These are phyloP conservation scores for Cladorrhinum sp. DNA, from an alignment of 2,329 filamentous ascomycete genomes.

Conservation along the genomic window DNA sequence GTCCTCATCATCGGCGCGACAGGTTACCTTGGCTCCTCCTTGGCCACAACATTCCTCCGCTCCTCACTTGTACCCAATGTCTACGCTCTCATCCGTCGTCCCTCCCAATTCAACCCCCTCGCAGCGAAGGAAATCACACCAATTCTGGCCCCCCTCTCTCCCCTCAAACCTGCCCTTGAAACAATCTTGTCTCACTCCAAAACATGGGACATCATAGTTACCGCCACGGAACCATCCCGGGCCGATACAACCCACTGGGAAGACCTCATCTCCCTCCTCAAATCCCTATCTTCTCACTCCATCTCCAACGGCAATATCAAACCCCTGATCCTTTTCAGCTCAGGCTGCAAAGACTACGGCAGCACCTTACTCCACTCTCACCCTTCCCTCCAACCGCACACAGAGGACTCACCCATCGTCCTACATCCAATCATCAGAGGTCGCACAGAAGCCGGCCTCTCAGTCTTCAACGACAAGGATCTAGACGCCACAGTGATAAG, in stretches of 20 bases:
- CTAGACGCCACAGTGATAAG: slow-evolving; percentile 41
- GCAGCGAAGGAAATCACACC: slow-evolving; percentile 39
- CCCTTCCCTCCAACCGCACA: slow-evolving; percentile 39
- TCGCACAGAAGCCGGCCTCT: slow-evolving; percentile 34
- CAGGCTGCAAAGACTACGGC: slow-evolving; percentile 52
- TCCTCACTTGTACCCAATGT: slow-evolving; percentile 35
- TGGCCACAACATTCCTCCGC: slow-evolving; percentile 43
- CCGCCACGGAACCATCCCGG: slow-evolving; percentile 39
- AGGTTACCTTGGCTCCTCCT: slow-evolving; percentile 47
- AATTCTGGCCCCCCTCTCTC: slow-evolving; percentile 38
- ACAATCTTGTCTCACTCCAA: slow-evolving; percentile 30
- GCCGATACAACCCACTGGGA: slow-evolving; percentile 41
- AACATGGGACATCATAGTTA: slow-evolving; percentile 42
- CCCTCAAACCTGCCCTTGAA: slow-evolving; percentile 1
- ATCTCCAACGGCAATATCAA: slow-evolving; percentile 32
- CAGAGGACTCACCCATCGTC: slow-evolving; percentile 40
- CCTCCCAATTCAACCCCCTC: slow-evolving; percentile 31
- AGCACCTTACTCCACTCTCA: slow-evolving; percentile 34
- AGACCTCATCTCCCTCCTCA: slow-evolving; percentile 36
- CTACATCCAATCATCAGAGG: slow-evolving; percentile 28
- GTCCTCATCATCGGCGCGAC: slow-evolving; percentile 48
- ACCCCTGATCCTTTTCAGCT: slow-evolving; percentile 45
- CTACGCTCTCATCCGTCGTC: slow-evolving; percentile 43
- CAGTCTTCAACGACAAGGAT: slow-evolving; percentile 34
- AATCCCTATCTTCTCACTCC: slow-evolving; percentile 33